Evolutionary conservation across 805 yeast species (phyloP).

Genomic region (Nakazawaea populi): DNA sequence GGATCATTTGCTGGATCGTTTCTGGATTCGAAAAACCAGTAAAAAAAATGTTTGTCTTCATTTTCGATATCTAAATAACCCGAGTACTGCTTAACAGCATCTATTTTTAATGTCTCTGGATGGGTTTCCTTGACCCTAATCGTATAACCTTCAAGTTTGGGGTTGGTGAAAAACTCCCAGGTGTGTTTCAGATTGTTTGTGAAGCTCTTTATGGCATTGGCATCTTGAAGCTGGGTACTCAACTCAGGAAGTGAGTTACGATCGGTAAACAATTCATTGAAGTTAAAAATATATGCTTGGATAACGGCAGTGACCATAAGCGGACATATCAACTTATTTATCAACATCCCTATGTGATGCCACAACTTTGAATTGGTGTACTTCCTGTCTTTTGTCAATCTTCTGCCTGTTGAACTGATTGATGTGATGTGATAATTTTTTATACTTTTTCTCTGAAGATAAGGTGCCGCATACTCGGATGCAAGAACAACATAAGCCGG

Average conservation of each 20-base stretch:
- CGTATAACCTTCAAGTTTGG: conserved; percentile 34
- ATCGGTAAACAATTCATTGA: too few relatives aligned
- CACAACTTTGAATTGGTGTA: too few relatives aligned
- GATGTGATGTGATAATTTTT: too few relatives aligned
- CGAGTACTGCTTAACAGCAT: conserved; percentile 72
- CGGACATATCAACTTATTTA: too few relatives aligned
- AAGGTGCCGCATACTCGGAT: not conserved
- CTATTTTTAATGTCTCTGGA: conserved; percentile 71
- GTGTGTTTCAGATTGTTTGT: not conserved
- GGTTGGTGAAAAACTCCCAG: conserved; percentile 3
- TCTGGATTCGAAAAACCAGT: conserved; percentile 81
- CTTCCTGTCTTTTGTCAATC: too few relatives aligned
- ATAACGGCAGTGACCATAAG: too few relatives aligned
- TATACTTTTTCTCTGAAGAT: not conserved
- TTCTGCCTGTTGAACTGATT: too few relatives aligned
- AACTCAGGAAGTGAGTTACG: not conserved
- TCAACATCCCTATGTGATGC: too few relatives aligned
- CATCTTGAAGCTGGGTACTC: not conserved
- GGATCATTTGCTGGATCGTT: conserved; percentile 78
- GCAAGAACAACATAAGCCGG: not conserved
- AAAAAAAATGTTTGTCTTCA: conserved; percentile 82
- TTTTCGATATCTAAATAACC: conserved; percentile 81
- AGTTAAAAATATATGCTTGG: too few relatives aligned
- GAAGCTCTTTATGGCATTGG: not conserved
- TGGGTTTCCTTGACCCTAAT: conserved; percentile 55